Conservation (phyloP, 202 grass and related monocot species). For the Elaeis oleifera region DNA sequence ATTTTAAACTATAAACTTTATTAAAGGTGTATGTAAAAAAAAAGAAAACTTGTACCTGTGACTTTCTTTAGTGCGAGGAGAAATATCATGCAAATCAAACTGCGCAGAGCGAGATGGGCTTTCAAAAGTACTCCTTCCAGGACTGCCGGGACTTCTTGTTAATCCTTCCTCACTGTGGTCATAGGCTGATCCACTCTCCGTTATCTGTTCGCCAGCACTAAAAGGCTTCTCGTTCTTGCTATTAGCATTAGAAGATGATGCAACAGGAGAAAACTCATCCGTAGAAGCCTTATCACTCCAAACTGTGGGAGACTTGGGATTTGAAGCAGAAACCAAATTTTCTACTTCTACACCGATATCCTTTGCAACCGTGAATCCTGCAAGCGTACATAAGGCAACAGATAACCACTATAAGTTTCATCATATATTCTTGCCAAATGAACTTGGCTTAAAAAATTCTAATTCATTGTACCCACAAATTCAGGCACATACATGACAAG, state of each 20-base stretch:
- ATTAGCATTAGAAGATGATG: conserved; percentile 65
- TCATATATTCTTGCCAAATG: not conserved
- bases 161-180: conserved; percentile 74
- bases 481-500: too few relatives aligned
- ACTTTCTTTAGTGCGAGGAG: conserved; percentile 60
- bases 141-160: conserved; percentile 39
- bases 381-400: conserved; percentile 18
- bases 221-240: conserved; percentile 50
- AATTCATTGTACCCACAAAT: too few relatives aligned
- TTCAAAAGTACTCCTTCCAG: conserved; percentile 73
- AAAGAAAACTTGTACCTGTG: conserved; percentile 43
- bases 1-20: not conserved
- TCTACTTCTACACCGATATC: conserved; percentile 58
- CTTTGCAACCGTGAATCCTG: conserved; percentile 87
- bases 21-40: not conserved
- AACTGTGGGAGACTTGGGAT: conserved; percentile 42
- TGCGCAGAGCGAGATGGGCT: conserved; percentile 72
- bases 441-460: not conserved
- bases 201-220: conserved; percentile 31
- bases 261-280: conserved; percentile 54
- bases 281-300: conserved; percentile 63
- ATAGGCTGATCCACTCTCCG: conserved; percentile 61
- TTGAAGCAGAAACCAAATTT: conserved; percentile 46
- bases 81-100: conserved; percentile 46
- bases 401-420: conserved; percentile 15